Evolutionary conservation across 208 protist genomes (phyloP), one percentile per base, ranked within the genome.

Genomic region (Acanthamoeba sp.): DNA sequence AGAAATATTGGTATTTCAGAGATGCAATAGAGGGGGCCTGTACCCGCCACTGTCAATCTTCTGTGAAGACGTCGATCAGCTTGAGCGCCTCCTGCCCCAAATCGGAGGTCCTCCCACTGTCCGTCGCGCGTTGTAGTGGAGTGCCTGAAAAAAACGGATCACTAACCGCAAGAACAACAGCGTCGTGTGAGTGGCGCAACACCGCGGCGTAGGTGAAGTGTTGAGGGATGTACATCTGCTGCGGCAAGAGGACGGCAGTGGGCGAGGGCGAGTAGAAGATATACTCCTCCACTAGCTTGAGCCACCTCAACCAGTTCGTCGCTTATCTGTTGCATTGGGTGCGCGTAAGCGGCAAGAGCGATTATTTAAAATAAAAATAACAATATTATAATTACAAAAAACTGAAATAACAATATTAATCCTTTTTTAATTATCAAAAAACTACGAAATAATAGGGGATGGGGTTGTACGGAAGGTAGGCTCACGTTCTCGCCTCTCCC

Each of bases 61-160:
- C 32, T 66, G 52, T 91, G 6, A 91, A 32, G 12, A 12, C 20
- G 27, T 91, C 85, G 36, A 91, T 91, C 36, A 91, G 42, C 40
- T 71, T 64, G 85, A 91, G 85, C 27, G 62, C 52, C 24, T 91
- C 85, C 29, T 91, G 85, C 55, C 85, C n/a, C 85, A 40, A 91
- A 91, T n/a, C 85, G 85, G n/a, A 91, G 57, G 27, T 91, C 85
- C 24, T 91, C 85, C 85, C 85, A 91, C 34, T 91, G n/a, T 52
- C 62, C 85, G 12, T 91, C 85, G 4, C 6, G 71, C 85, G 29
- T 91, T 71, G 85, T 91, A 91, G 85, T 91, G 85, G 14, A 91
- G 40, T 2, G 85, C 85, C 38, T 76, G 59, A n/a, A 91, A 91
- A n/a, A 29, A 91, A 91, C 52, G 52, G 59, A 24, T 91, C 85